These are phyloP conservation scores for Hypoxylon sp. DNA, from an alignment of 2,329 filamentous ascomycete genomes.

Conservation along the genomic window DNA sequence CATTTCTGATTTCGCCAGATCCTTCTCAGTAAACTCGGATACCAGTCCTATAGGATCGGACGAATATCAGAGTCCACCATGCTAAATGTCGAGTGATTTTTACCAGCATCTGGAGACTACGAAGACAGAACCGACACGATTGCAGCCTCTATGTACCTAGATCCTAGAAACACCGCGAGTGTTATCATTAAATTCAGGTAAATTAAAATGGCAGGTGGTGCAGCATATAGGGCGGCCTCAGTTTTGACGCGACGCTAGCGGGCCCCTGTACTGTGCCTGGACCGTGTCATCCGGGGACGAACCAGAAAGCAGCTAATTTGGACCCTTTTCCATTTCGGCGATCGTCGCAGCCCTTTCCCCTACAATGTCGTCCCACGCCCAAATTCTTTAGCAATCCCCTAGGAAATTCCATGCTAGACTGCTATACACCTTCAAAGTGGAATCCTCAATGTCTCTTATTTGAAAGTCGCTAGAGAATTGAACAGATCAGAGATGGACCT, in stretches of 20 bases:
- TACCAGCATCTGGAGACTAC: too few relatives aligned
- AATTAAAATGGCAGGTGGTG: slow-evolving; percentile 6
- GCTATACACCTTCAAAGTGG: slow-evolving; percentile 4
- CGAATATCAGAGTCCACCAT: too few relatives aligned
- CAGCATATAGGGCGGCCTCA: slow-evolving; percentile 11
- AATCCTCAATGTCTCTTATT: slow-evolving; percentile 26
- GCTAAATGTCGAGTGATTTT: too few relatives aligned
- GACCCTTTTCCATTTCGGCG: slow-evolving; percentile 30
- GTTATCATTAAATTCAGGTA: neutral
- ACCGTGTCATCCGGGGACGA: neutral
- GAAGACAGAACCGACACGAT: too few relatives aligned
- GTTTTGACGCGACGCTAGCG: slow-evolving; percentile 15
- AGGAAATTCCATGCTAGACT: slow-evolving; percentile 1
- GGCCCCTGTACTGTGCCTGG: slow-evolving; percentile 5
- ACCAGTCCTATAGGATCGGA: too few relatives aligned
- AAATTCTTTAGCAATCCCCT: slow-evolving; percentile 24
- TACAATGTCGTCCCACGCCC: slow-evolving; percentile 25
- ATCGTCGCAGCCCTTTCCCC: slow-evolving; percentile 23
- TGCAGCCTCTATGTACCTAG: too few relatives aligned
- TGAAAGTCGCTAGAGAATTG: slow-evolving; percentile 9
- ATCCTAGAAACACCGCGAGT: too few relatives aligned
- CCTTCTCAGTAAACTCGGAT: too few relatives aligned
- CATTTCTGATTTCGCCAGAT: too few relatives aligned
- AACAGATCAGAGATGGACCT: slow-evolving; percentile 66
- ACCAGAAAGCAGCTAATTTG: slow-evolving; percentile 1